Conservation (phyloP, 2,329 filamentous ascomycete species). For the Magnaporthales sp. region DNA sequence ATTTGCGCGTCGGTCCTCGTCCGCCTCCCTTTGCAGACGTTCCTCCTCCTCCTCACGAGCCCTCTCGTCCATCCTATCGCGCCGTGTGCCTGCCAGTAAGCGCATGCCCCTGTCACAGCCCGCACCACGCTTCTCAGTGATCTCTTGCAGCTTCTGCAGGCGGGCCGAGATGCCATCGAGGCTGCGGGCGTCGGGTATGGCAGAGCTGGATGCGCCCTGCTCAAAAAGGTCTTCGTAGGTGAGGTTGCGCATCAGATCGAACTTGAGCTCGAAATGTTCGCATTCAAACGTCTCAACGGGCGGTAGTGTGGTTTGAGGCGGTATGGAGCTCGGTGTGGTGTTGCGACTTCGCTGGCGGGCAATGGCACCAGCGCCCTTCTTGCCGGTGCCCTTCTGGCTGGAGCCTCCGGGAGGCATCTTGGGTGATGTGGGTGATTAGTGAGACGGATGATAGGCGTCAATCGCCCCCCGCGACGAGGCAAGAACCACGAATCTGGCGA, state of each 20-base stretch:
- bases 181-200: slow-evolving; percentile 54
- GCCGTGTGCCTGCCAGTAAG: slow-evolving; percentile 56
- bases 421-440: not conserved
- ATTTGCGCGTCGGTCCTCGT: slow-evolving; percentile 49
- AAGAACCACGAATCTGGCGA: not conserved
- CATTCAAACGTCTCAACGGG: slow-evolving; percentile 48
- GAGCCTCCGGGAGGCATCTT: slow-evolving; percentile 45
- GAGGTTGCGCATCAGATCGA: slow-evolving; percentile 49
- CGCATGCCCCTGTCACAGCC: slow-evolving; percentile 68
- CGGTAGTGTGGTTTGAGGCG: slow-evolving; percentile 38
- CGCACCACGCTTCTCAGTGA: slow-evolving; percentile 57
- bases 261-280: slow-evolving; percentile 58
- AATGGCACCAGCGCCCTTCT: slow-evolving; percentile 54
- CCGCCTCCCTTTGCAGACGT: slow-evolving; percentile 37
- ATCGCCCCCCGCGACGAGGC: not conserved
- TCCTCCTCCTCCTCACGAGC: slow-evolving; percentile 41
- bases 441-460: not conserved
- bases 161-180: slow-evolving; percentile 55
- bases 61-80: slow-evolving; percentile 45
- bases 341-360: slow-evolving; percentile 65
- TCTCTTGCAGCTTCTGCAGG: slow-evolving; percentile 55
- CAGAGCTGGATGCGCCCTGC: slow-evolving; percentile 41
- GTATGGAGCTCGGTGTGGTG: slow-evolving; percentile 55
- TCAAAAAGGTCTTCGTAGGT: slow-evolving; percentile 65
- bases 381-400: slow-evolving; percentile 54